Evolutionary conservation across 1,139 yeast species (phyloP).

Genomic region (Pichia sp.): DNA sequence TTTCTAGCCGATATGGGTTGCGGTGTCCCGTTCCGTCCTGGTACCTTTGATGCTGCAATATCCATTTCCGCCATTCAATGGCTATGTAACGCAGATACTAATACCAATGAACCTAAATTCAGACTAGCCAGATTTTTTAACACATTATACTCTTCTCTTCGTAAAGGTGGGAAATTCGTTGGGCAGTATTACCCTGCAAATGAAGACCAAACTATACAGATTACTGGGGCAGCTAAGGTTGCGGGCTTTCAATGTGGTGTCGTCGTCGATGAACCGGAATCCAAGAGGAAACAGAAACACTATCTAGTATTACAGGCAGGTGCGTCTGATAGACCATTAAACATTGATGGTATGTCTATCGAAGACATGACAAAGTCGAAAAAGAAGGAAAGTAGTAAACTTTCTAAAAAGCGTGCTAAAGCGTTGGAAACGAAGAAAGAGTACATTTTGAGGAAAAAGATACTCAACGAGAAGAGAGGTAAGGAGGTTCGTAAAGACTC

Average conservation of each 20-base stretch:
- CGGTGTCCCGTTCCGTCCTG: constrained; percentile 94
- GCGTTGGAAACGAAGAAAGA: constrained; percentile 70
- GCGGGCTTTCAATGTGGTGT: constrained; percentile 97
- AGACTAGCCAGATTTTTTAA: constrained; percentile 79
- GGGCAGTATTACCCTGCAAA: constrained; percentile 95
- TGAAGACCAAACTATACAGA: constrained; percentile 73
- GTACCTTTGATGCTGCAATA: constrained; percentile 94
- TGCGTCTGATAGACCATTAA: constrained; percentile 56
- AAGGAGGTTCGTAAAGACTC: constrained; percentile 84
- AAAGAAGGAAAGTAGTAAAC: constrained; percentile 38
- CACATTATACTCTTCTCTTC: constrained; percentile 76
- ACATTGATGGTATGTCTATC: constrained; percentile 73
- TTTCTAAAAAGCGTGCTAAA: constrained; percentile 46
- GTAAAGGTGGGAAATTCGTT: constrained; percentile 92
- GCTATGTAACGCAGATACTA: constrained; percentile 92
- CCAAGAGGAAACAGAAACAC: constrained; percentile 83
- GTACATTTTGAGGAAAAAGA: constrained; percentile 86
- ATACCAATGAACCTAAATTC: constrained; percentile 77
- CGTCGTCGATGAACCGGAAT: constrained; percentile 88
- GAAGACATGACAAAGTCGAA: constrained; percentile 35
- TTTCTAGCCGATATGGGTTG: constrained; percentile 87
- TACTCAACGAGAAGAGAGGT: constrained; percentile 86
- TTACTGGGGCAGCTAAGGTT: constrained; percentile 77
- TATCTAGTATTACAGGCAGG: constrained; percentile 91
- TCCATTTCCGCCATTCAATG: constrained; percentile 95